A percentile compares a stretch with the other conserved stretches of the same genome.
Evolutionary conservation across 768 basidiomycete genomes (phyloP).

Genomic region (Chalciporus piperatus): DNA sequence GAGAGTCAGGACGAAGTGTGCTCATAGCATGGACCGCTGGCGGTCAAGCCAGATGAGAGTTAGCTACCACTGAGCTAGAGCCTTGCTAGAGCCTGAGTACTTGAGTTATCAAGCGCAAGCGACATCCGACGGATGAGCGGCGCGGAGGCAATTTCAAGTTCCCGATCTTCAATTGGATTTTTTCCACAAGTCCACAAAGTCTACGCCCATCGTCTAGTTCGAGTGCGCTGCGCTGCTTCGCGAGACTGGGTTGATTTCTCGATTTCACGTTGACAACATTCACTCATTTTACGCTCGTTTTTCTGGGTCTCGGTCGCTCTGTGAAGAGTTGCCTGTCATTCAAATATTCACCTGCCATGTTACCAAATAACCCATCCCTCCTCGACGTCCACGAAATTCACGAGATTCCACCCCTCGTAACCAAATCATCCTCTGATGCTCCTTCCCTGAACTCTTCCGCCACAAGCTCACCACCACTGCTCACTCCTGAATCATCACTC

Average conservation of each 20-base stretch:
- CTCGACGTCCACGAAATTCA: slow-evolving; percentile 19
- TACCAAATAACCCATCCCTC: slow-evolving; percentile 1
- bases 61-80: too few relatives aligned
- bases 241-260: not conserved
- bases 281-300: slow-evolving; percentile 26
- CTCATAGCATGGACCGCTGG: slow-evolving; percentile 44
- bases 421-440: slow-evolving; percentile 13
- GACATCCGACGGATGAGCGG: not conserved
- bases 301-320: not conserved
- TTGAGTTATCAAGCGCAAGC: not conserved
- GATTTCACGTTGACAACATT: slow-evolving; percentile 10
- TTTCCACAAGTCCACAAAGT: not conserved
- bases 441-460: slow-evolving; percentile 14
- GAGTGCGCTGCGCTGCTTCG: slow-evolving; percentile 4
- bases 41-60: too few relatives aligned
- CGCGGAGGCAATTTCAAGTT: not conserved
- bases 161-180: not conserved
- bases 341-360: slow-evolving; percentile 16
- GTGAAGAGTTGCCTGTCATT: not conserved
- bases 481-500: slow-evolving; percentile 5
- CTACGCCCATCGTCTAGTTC: slow-evolving; percentile 1
- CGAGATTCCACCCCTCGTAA: slow-evolving; percentile 10
- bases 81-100: too few relatives aligned
- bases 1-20: slow-evolving; percentile 66
- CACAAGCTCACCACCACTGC: slow-evolving; percentile 11